Conservation (phyloP, 2,329 filamentous ascomycete species). For the Colletotrichum endophyticum region DNA sequence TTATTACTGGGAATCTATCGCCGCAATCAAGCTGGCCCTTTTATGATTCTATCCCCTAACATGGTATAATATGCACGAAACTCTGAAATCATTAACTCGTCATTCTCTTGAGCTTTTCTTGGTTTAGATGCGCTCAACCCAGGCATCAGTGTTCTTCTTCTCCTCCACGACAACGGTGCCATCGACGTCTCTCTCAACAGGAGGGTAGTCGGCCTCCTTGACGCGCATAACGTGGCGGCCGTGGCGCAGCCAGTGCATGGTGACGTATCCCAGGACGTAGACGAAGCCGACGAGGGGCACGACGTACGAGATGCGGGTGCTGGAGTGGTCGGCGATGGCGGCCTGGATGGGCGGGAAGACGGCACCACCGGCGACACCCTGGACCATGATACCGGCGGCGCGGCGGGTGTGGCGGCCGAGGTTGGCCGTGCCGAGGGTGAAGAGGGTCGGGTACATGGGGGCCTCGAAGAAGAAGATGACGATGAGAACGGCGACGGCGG, state of each 20-base stretch:
- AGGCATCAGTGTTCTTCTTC: neutral
- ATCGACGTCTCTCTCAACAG: constrained; percentile 5
- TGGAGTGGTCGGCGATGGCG: constrained; percentile 42
- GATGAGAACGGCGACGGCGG: constrained; percentile 60
- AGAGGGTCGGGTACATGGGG: constrained; percentile 64
- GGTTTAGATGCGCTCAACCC: neutral
- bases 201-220: constrained; percentile 30
- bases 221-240: constrained; percentile 33
- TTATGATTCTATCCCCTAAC: neutral
- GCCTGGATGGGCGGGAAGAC: constrained; percentile 60
- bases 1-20: neutral
- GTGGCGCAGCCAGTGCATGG: constrained; percentile 34
- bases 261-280: constrained; percentile 36
- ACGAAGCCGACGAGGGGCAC: constrained; percentile 47
- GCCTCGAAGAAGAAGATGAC: constrained; percentile 62
- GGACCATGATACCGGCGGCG: constrained; percentile 68
- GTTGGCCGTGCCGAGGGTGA: constrained; percentile 62
- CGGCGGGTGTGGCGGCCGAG: constrained; percentile 77
- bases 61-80: neutral
- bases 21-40: neutral
- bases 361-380: constrained; percentile 59
- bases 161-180: neutral
- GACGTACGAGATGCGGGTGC: constrained; percentile 45
- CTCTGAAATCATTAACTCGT: neutral
- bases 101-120: neutral